Evolutionary conservation across 371 early-diverging fungal genomes (phyloP).

Genomic region (Circinella minor): DNA sequence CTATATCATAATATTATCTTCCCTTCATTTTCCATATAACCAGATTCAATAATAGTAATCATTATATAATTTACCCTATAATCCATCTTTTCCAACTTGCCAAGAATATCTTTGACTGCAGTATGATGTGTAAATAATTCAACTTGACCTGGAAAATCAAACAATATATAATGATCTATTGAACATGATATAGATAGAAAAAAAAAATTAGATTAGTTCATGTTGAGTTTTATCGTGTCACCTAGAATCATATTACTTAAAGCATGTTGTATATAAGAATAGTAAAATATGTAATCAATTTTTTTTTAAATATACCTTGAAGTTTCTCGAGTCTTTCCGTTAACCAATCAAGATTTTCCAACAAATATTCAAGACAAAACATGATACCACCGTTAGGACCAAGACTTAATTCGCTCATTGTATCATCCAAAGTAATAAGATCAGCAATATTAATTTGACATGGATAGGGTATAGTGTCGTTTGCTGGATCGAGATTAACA

Average conservation of each 20-base stretch:
- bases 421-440: constrained; percentile 94
- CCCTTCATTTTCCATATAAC: constrained; percentile 13
- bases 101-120: constrained; percentile 80
- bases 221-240: too few relatives aligned
- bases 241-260: too few relatives aligned
- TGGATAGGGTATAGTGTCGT: constrained; percentile 87
- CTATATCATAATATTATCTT: neutral
- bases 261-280: too few relatives aligned
- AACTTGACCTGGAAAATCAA: constrained; percentile 99
- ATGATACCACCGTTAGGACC: constrained; percentile 99
- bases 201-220: neutral
- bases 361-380: constrained; percentile 94
- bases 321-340: constrained; percentile 78
- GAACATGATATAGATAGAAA: constrained; percentile 40
- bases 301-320: constrained; percentile 46
- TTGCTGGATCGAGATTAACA: constrained; percentile 99
- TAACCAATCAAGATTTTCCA: constrained; percentile 95
- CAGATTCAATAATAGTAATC: too few relatives aligned
- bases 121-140: constrained; percentile 97
- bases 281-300: too few relatives aligned
- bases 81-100: constrained; percentile 73
- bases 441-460: constrained; percentile 92
- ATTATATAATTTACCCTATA: constrained; percentile 57
- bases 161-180: constrained; percentile 85
- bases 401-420: constrained; percentile 91